Base-by-base conservation (phyloP, 257 asterid genomes). In the Cinchona pubescens region DNA sequence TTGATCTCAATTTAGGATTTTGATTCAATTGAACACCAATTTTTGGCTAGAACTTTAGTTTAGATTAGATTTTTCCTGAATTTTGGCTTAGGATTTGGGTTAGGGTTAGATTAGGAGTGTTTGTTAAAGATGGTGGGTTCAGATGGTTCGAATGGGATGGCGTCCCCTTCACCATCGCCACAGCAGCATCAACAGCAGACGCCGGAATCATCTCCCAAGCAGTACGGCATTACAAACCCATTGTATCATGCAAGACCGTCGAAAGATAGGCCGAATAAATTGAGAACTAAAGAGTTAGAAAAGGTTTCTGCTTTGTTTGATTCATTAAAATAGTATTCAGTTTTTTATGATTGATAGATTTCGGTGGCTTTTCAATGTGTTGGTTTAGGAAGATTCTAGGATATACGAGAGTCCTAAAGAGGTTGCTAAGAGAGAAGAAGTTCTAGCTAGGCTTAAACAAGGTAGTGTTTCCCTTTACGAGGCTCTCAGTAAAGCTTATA, bases 191-290 rank as follows among this genome's bases (percentile, higher is more conserved):
- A 5, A 25, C 75, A 53, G 67, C 63, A 51, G 65, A 23, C 49
- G 19, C 60, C 65, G 51, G 67, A 35, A 51, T 55, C 66, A 15
- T 48, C 85, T 67, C 82, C 83, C 34, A 88, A 85, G 85, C 89
- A 92, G 79, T 87, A 87, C 82, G 98, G 94, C 9, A 96, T 94
- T 78, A 84, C 94, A 27, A 87, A 78, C 70, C 96, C 98, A 10
- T 76, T 94, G 83, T 92, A 97, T 10, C 83, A 49, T 38, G 91
- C 96, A 19, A 96, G 93, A 60, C 97, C 99, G 7, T 75, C 73
- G 16, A 92, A 89, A 58, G 85, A n/a, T n/a, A n/a, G n/a, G n/a
- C n/a, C 72, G 67, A 98, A 94, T 81, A 60, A 83, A 53, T 90
- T 81, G 69, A 87, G 89, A 74, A 92, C 83, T 46, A 75, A 67